Conservation (phyloP, 2,329 filamentous ascomycete species). For the Ophiostoma himal-ulmi region DNA sequence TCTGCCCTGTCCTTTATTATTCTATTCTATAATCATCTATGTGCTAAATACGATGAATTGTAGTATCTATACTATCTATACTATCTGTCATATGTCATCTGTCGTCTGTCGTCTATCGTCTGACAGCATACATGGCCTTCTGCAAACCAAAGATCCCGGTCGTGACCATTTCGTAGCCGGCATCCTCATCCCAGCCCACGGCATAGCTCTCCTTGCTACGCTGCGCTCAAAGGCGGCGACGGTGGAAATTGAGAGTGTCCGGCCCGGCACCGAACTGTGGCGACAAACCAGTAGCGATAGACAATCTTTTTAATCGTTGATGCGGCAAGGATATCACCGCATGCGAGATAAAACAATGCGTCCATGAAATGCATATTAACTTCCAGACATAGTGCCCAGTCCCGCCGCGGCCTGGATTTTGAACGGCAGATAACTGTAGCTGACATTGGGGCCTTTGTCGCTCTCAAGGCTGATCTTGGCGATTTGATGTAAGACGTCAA, state of each 20-base stretch:
- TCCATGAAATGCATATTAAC: not conserved
- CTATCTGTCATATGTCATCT: not conserved
- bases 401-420: not conserved
- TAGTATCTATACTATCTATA: too few relatives aligned
- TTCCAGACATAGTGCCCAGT: not conserved
- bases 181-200: not conserved
- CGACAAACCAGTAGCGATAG: too few relatives aligned
- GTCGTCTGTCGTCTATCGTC: not conserved
- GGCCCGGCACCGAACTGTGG: too few relatives aligned
- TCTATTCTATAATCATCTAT: too few relatives aligned
- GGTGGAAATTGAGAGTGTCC: too few relatives aligned
- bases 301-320: too few relatives aligned
- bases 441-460: not conserved
- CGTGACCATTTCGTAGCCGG: not conserved
- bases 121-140: not conserved
- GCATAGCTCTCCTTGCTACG: not conserved
- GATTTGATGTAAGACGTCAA: too few relatives aligned
- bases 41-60: too few relatives aligned
- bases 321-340: too few relatives aligned
- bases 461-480: too few relatives aligned
- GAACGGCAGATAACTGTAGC: not conserved
- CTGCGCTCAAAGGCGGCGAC: too few relatives aligned
- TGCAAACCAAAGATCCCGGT: not conserved
- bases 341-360: not conserved
- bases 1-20: too few relatives aligned